Conservation (phyloP, 2,329 filamentous ascomycete species). For the Diaporthe australafricana region DNA sequence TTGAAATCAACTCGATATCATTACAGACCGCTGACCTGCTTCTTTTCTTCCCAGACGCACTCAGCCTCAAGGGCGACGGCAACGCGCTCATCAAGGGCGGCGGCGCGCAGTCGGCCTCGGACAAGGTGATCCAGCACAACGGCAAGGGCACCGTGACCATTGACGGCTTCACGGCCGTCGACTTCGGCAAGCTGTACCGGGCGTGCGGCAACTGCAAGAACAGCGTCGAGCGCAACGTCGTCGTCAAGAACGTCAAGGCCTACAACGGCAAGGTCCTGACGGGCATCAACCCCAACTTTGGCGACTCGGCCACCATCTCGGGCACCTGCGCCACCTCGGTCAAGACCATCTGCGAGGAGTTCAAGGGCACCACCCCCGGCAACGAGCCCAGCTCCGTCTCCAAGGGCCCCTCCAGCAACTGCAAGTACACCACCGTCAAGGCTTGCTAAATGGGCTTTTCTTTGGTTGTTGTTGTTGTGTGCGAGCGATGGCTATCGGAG, state of each 20-base stretch:
- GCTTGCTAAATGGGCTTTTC: not conserved
- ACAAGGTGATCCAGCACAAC: slow-evolving; percentile 53
- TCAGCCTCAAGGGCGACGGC: slow-evolving; percentile 48
- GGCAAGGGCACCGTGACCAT: slow-evolving; percentile 49
- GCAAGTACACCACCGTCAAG: slow-evolving; percentile 17
- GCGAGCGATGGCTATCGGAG: not conserved
- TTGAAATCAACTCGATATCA: too few relatives aligned
- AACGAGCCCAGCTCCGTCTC: slow-evolving; percentile 37
- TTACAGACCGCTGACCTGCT: too few relatives aligned
- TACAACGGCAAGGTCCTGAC: slow-evolving; percentile 37
- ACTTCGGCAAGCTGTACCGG: slow-evolving; percentile 62
- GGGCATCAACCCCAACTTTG: slow-evolving; percentile 38
- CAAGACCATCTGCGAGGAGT: slow-evolving; percentile 37
- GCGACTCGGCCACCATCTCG: slow-evolving; percentile 44
- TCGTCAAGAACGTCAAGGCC: slow-evolving; percentile 54
- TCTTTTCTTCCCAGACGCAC: slow-evolving; percentile 43
- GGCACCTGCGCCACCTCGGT: slow-evolving; percentile 35
- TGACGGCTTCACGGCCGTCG: slow-evolving; percentile 53
- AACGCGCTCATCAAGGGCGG: slow-evolving; percentile 53
- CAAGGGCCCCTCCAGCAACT: slow-evolving; percentile 33
- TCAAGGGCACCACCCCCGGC: slow-evolving; percentile 35
- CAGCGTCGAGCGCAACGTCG: slow-evolving; percentile 55
- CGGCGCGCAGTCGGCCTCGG: slow-evolving; percentile 50
- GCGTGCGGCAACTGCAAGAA: slow-evolving; percentile 58
- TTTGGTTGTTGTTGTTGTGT: not conserved